Evolutionary conservation across 192 early-diverging fungal species (phyloP).

Genomic region (Entrophospora sp.): DNA sequence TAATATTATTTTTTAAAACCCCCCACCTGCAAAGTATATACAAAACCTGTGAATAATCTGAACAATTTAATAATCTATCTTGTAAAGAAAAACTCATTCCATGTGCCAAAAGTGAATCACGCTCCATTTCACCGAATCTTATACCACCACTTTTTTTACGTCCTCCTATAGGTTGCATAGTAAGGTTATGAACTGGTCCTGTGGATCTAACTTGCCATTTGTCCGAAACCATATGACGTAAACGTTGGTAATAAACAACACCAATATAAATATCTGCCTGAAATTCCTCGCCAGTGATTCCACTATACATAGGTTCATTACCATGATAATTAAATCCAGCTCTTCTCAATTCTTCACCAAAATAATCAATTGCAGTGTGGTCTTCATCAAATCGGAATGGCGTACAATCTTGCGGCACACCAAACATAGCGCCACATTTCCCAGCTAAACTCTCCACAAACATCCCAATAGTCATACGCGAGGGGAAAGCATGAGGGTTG

Average conservation of each 20-base stretch:
- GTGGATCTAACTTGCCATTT: slow-evolving; percentile 99
- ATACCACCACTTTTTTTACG: slow-evolving; percentile 94
- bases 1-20: background rate
- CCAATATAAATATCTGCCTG: slow-evolving; percentile 98
- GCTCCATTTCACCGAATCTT: slow-evolving; percentile 99
- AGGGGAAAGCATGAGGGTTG: slow-evolving; percentile 99
- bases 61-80: slow-evolving; percentile 97
- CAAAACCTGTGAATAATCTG: slow-evolving; percentile 77
- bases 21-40: background rate
- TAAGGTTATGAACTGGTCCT: slow-evolving; percentile 90
- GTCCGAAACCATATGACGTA: slow-evolving; percentile 99
- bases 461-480: slow-evolving; percentile 99
- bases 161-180: slow-evolving; percentile 93
- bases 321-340: slow-evolving; percentile 97
- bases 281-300: slow-evolving; percentile 93
- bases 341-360: slow-evolving; percentile 81
- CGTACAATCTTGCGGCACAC: slow-evolving; percentile 87
- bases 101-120: slow-evolving; percentile 94
- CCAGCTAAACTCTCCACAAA: slow-evolving; percentile 98
- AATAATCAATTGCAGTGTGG: slow-evolving; percentile 82
- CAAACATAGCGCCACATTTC: slow-evolving; percentile 91
- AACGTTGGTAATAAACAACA: slow-evolving; percentile 96
- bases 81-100: slow-evolving; percentile 89
- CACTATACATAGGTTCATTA: slow-evolving; percentile 97
- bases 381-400: slow-evolving; percentile 80